Conservation (phyloP, 2,329 filamentous ascomycete genomes). For the Juglanconis oblonga region DNA sequence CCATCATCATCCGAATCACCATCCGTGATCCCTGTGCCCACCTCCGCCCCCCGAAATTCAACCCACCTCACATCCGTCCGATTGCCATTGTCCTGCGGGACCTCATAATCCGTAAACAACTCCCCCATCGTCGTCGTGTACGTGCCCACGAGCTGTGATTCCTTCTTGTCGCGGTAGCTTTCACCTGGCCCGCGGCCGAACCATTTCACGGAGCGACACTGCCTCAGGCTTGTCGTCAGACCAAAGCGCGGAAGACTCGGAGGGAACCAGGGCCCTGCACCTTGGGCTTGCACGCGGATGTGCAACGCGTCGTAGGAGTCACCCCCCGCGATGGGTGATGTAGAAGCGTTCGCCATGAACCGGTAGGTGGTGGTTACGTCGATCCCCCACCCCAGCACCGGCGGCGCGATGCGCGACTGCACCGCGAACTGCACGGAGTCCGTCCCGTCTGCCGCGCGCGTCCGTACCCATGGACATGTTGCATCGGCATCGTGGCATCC, state of each 20-base stretch:
- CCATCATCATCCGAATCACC: not conserved
- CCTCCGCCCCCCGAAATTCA: slow-evolving; percentile 35
- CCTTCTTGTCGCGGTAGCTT: slow-evolving; percentile 64
- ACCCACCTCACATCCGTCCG: slow-evolving; percentile 62
- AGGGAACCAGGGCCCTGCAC: slow-evolving; percentile 47
- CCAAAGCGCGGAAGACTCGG: slow-evolving; percentile 62
- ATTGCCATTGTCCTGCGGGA: slow-evolving; percentile 66
- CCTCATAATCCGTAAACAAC: slow-evolving; percentile 62
- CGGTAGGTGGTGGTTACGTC: slow-evolving; percentile 52
- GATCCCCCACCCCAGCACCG: slow-evolving; percentile 60
- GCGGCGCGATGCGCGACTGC: slow-evolving; percentile 56
- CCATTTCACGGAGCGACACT: slow-evolving; percentile 49
- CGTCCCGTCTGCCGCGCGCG: slow-evolving; percentile 29
- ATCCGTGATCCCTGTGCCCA: not conserved
- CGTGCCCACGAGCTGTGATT: slow-evolving; percentile 55
- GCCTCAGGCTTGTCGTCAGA: slow-evolving; percentile 45
- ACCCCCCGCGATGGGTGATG: not conserved
- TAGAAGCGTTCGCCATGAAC: slow-evolving; percentile 38
- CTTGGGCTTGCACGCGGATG: slow-evolving; percentile 47
- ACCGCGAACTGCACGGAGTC: slow-evolving; percentile 41
- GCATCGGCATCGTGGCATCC: slow-evolving; percentile 22
- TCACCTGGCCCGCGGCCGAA: slow-evolving; percentile 67
- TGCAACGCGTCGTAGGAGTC: slow-evolving; percentile 35
- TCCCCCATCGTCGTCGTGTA: slow-evolving; percentile 46
- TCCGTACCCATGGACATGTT: slow-evolving; percentile 30